Base-by-base conservation (phyloP, 768 basidiomycete species). In the Omphalotus guepiniiformis region DNA sequence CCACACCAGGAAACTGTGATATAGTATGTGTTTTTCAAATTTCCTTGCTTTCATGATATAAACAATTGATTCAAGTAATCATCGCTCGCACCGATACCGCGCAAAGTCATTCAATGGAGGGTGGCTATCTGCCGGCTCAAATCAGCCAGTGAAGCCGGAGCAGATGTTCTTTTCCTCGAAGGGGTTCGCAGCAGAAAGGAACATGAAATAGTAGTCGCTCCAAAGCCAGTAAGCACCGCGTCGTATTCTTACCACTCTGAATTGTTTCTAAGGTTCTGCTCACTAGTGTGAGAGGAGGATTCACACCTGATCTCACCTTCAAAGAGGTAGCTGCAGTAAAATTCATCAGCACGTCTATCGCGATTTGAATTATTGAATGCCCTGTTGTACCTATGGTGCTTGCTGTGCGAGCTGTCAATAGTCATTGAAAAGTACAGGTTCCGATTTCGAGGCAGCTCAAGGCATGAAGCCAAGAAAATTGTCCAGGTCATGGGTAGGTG, bases 11-110 rank as follows among this genome's bases (percentile, higher is more conserved):
- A n/a, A 70, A 69, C 13, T 50, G 34, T 22, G 71, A 76, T 55
- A 69, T 74, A 29, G 65, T 65, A 38, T 39, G 58, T 46, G 19
- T 11, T 4, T 19, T 39, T 34, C 19, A 12, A 9, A 18, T 21
- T 7, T 42, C n/a, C n/a, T 3, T 43, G 15, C n/a, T 4, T 8
- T 30, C 3, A 15, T 28, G 16, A 7, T 16, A 8, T 46, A 3
- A 21, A n/a, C 21, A 15, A 23, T 6, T 6, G 6, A 43, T 16
- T 4, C 42, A 63, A 60, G 70, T 78, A 12, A 67, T 78, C 51
- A 78, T 79, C 39, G 77, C 73, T 22, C 65, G 76, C 39, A 76
- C 76, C 8, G 77, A 78, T 57, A 72, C 75, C 6, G 72, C 71
- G n/a, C 76, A 78, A 58, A 68, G 67, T 6, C 61, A 69, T 36